Base-by-base conservation (phyloP, 2,329 filamentous ascomycete genomes). In the Paraphoma sp. region DNA sequence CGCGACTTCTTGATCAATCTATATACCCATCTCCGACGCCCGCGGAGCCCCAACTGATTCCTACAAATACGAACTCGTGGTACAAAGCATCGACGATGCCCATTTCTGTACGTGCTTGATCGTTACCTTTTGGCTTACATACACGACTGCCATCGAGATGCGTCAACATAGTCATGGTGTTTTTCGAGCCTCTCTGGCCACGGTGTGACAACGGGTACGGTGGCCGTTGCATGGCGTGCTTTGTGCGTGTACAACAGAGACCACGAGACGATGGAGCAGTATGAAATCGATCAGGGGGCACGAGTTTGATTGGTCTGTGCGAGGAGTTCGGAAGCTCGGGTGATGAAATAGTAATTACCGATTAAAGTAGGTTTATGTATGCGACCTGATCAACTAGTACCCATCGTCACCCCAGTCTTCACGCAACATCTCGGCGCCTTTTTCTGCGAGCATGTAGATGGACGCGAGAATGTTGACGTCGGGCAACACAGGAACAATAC, bases 361-460 rank as follows among this genome's bases (percentile, higher is more conserved):
- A 23, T 23, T 23, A 5, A 14, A 36, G 10, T 36, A 36, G 3
- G 33, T 2, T 6, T 14, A 36, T 10, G 33, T 14, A 10, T 36
- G 33, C 6, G 14, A 3, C 14, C 10, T 36, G 10, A 36, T 36
- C 23, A 36, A 4, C 14, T 36, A 36, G 33, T 36, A 36, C 3
- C 33, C 33, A 7, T 36, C 33, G 14, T 36, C 33, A 16, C 40
- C 40, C 40, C 40, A 42, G n/a, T 67, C 64, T 36, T 60, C 59
- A 23, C 65, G 66, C n/a, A 73, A 63, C 55, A 71, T 59, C 33
- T 71, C 70, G 1, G 65, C 66, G 0, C 62, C 68, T 42, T 69
- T 72, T 57, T 70, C 66, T 1, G 67, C 66, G 14, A 71, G 45
- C 61, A 70, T 69, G 33, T 71, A 72, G 1, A 69, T 61, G 4